Base-by-base conservation (phyloP, 208 protist genomes). In the Leishmania braziliensis region DNA sequence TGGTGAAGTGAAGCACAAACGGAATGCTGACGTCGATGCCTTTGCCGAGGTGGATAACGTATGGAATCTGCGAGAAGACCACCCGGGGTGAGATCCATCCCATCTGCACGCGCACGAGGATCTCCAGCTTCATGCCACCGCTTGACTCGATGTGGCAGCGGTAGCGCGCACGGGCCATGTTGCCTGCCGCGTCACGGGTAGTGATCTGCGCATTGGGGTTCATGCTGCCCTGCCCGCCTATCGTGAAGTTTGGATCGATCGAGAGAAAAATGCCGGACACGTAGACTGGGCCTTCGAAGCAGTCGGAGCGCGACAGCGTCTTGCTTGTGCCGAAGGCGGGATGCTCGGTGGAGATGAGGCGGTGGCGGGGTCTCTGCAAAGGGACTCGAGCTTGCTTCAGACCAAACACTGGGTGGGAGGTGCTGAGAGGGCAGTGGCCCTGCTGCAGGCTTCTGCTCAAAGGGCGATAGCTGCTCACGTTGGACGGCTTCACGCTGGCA, bases 201-300 rank as follows among this genome's bases (percentile, higher is more conserved):
- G 93, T 97, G 58, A 97, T 86, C 83, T 95, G 93, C 26, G 91
- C 93, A 87, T 95, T 95, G 54, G 93, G 93, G 77, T 97, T 95
- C 90, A 97, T 94, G 62, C 86, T 82, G 71, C 87, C 90, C 12
- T 81, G 82, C 58, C 83, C 71, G 4, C 91, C 91, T 20, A 89
- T 80, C 20, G 89, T 86, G 62, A 95, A 84, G 82, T 91, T 95
- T 16, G 91, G 90, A 71, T 97, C 93, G 5, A 97, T 76, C 23
- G 93, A 88, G 50, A 97, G 84, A 73, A 97, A 97, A 73, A 97
- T 94, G 6, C 91, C 93, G 1, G 91, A 94, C n/a, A 97, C 88
- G 48, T 83, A 83, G 8, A 97, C 91, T 9, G 90, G 88, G 43
- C 90, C 91, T 33, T 84, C 83, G 83, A 97, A 95, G 70, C 84